Evolutionary conservation across 495 filamentous ascomycete species (phyloP).

Genomic region (Podospora pseudoanserina): DNA sequence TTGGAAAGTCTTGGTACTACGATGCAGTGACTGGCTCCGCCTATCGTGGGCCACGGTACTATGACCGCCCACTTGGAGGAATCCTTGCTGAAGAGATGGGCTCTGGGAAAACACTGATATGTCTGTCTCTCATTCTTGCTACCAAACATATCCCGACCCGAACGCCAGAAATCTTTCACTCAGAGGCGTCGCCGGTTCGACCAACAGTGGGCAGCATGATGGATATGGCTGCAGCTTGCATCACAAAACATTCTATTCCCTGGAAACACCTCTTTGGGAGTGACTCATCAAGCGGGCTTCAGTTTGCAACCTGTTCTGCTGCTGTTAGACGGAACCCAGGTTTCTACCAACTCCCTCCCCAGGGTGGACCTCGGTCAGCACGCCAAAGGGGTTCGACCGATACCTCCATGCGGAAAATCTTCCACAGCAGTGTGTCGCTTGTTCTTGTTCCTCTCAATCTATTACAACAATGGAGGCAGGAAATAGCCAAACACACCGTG

Average conservation of each 20-base stretch:
- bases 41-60: constrained; percentile 60
- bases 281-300: constrained; percentile 27
- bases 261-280: constrained; percentile 60
- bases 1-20: constrained; percentile 64
- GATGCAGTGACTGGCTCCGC: constrained; percentile 61
- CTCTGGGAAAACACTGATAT: constrained; percentile 85
- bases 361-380: constrained; percentile 43
- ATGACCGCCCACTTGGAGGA: constrained; percentile 74
- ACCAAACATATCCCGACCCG: constrained; percentile 66
- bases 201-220: constrained; percentile 28
- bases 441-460: constrained; percentile 67
- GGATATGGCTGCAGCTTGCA: constrained; percentile 69
- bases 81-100: constrained; percentile 70
- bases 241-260: constrained; percentile 61
- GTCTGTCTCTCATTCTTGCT: constrained; percentile 75
- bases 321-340: constrained; percentile 54
- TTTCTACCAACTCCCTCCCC: constrained; percentile 52
- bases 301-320: constrained; percentile 49
- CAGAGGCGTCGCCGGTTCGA: constrained; percentile 11
- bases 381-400: constrained; percentile 28
- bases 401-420: constrained; percentile 48
- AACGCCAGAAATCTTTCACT: constrained; percentile 48
- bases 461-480: constrained; percentile 63
- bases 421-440: constrained; percentile 64
- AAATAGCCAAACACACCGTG: constrained; percentile 66